Percentiles rank a stretch among this genome's conserved stretches.
Conservation (phyloP, 805 yeast genomes). For the Saccharomycopsis selenospora region DNA sequence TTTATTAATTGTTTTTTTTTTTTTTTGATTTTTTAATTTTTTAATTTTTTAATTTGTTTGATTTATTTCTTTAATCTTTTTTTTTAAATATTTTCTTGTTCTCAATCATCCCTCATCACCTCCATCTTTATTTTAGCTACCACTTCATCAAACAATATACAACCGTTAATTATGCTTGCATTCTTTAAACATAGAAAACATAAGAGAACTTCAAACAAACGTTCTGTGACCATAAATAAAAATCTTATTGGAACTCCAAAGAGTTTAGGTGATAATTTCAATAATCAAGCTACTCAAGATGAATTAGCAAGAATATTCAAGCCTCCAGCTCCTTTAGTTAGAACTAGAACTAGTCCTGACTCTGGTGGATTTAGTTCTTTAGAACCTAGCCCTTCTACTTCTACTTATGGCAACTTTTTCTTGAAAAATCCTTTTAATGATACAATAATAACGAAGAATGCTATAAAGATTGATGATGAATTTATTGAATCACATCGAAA, state of each 20-base stretch:
- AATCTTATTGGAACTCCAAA: conserved; percentile 11
- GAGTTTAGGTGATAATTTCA: conserved; percentile 4
- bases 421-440: conserved; percentile 15
- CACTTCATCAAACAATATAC: neutral
- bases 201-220: neutral
- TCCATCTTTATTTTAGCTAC: neutral
- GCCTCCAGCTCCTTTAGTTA: conserved; percentile 9
- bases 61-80: neutral
- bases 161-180: neutral
- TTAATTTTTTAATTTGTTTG: too few relatives aligned
- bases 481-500: neutral
- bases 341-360: neutral
- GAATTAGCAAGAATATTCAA: conserved; percentile 5
- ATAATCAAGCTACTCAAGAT: conserved; percentile 4
- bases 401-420: neutral
- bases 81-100: too few relatives aligned
- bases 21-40: too few relatives aligned
- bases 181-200: neutral
- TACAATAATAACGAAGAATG: conserved; percentile 1
- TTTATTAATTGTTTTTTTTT: too few relatives aligned
- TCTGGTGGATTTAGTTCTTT: neutral
- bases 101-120: too few relatives aligned
- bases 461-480: neutral
- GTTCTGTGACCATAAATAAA: neutral
- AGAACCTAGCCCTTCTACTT: neutral